Conservation (phyloP, 2,329 filamentous ascomycete genomes). For the Colletotrichum sp. region DNA sequence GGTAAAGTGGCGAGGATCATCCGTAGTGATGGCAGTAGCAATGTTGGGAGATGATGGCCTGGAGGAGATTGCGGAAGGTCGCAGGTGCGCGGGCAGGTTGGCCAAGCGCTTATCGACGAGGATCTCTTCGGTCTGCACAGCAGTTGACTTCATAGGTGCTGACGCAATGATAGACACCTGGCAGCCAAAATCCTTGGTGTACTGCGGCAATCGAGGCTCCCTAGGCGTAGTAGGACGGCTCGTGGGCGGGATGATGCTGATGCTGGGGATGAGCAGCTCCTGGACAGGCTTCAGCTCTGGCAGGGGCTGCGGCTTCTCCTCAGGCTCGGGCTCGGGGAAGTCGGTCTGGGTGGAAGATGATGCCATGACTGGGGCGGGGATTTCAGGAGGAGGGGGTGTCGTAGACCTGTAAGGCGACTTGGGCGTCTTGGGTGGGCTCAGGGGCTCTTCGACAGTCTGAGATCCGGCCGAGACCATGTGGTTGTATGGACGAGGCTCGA, state of each 20-base stretch:
- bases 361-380: constrained; percentile 44
- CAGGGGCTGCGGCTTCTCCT: constrained; percentile 23
- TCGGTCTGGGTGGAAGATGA: constrained; percentile 70
- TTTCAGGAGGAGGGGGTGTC: constrained; percentile 43
- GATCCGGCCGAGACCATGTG: constrained; percentile 70
- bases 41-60: constrained; percentile 60
- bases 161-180: constrained; percentile 70
- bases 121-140: constrained; percentile 89
- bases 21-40: constrained; percentile 32
- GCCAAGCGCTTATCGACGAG: constrained; percentile 79
- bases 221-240: constrained; percentile 83
- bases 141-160: constrained; percentile 57
- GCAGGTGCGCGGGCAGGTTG: constrained; percentile 77
- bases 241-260: constrained; percentile 87
- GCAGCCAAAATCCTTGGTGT: constrained; percentile 81
- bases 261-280: constrained; percentile 74
- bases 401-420: constrained; percentile 51
- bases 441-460: constrained; percentile 66
- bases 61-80: constrained; percentile 76
- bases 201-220: constrained; percentile 77
- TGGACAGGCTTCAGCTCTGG: constrained; percentile 20
- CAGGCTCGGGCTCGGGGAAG: constrained; percentile 1
- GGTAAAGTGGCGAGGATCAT: constrained; percentile 49
- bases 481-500: constrained; percentile 49
- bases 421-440: constrained; percentile 71